These are phyloP conservation scores for Cercis canadensis DNA, from an alignment of 306 rosid genomes.

Conservation along the genomic window DNA sequence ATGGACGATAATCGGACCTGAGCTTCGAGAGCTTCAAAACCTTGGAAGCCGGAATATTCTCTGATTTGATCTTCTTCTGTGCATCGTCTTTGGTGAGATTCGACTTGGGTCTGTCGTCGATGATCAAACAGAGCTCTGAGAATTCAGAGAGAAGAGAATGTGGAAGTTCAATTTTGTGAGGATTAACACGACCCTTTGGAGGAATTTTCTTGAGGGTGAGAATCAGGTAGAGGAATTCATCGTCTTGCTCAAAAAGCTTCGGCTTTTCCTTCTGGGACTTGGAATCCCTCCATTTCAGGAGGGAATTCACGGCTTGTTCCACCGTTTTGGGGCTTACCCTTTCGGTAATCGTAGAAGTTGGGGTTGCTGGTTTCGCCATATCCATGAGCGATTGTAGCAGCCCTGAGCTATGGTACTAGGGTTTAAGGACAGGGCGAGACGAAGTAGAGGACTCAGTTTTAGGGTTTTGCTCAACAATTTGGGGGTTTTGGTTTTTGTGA, in stretches of 20 bases:
- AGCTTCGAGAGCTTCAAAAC: constrained; percentile 72
- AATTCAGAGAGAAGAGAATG: constrained; percentile 52
- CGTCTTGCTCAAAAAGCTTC: constrained; percentile 56
- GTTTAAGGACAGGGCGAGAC: background rate
- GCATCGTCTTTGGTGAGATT: constrained; percentile 56
- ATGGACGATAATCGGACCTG: constrained; percentile 67
- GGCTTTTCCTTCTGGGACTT: constrained; percentile 53
- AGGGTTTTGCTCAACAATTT: background rate
- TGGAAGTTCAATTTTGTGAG: constrained; percentile 66
- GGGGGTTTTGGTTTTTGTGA: background rate
- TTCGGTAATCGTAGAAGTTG: constrained; percentile 23
- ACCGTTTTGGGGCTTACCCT: constrained; percentile 39
- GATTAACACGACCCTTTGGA: constrained; percentile 55
- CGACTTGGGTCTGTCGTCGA: constrained; percentile 71
- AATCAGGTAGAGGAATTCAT: constrained; percentile 67
- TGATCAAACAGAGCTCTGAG: constrained; percentile 71
- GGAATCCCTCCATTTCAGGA: constrained; percentile 67
- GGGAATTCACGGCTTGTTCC: constrained; percentile 59
- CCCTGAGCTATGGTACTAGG: background rate
- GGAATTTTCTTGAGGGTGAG: constrained; percentile 73
- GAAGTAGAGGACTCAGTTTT: background rate
- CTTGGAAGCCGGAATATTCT: constrained; percentile 58
- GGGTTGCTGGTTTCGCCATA: constrained; percentile 12
- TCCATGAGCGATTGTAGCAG: constrained; percentile 22
- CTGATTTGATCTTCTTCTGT: constrained; percentile 56